Percentiles rank a stretch among this genome's conserved stretches.
These are phyloP conservation scores for Echinochloa phyllopogon DNA, from an alignment of 176 grass and related monocot genomes.

Conservation along the genomic window DNA sequence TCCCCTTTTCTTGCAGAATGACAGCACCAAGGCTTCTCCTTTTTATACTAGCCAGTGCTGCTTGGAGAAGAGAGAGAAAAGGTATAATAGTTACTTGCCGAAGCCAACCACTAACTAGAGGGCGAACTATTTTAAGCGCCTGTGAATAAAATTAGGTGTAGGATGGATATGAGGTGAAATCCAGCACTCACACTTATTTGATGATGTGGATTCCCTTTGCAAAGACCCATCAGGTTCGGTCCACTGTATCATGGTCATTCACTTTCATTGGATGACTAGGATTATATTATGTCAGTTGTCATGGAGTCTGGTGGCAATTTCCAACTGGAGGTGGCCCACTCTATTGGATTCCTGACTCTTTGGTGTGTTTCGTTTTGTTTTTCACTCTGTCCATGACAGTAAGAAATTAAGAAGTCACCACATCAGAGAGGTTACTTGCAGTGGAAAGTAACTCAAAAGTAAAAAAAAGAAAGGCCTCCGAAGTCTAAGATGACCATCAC, in stretches of 20 bases:
- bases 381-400: background rate
- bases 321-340: constrained; percentile 33
- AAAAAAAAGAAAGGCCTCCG: constrained; percentile 6
- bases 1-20: constrained; percentile 30
- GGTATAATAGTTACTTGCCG: constrained; percentile 9
- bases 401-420: constrained; percentile 38
- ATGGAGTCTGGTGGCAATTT: constrained; percentile 31
- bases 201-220: constrained; percentile 25
- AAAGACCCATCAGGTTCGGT: background rate
- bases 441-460: background rate
- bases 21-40: constrained; percentile 20
- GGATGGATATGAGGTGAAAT: constrained; percentile 38
- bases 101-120: constrained; percentile 39
- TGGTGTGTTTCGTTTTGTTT: background rate
- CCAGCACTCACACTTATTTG: constrained; percentile 34
- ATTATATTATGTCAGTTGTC: constrained; percentile 39
- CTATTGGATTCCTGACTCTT: constrained; percentile 42
- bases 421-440: constrained; percentile 38
- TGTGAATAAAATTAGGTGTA: constrained; percentile 37
- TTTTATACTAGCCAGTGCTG: constrained; percentile 35
- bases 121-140: background rate
- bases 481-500: constrained; percentile 16
- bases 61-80: background rate
- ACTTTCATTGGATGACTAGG: constrained; percentile 30
- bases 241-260: constrained; percentile 30